Evolutionary conservation across 2,329 filamentous ascomycete genomes (phyloP), one percentile per base, ranked within the genome.

Genomic region (Akanthomyces uredinophilus): DNA sequence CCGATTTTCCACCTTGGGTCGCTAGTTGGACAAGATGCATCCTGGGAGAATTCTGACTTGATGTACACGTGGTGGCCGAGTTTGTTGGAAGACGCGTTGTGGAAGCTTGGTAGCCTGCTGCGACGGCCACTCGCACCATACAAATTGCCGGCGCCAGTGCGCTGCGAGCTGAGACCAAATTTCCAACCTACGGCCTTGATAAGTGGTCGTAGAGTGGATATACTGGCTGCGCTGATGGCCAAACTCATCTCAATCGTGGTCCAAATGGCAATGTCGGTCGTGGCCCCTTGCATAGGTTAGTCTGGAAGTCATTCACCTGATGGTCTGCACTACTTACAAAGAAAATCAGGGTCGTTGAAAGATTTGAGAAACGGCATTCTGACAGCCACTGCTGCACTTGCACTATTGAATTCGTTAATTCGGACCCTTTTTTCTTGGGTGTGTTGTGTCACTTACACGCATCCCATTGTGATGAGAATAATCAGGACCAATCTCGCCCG

Each of bases 401-500:
- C 78, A 24, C 77, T 79, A 22, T 20, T 54, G 49, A 18, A n/a
- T 10, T 41, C 29, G 35, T 16, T 16, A 59, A 60, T 41, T 70
- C 54, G 70, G 66, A 8, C 14, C 14, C 24, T 10, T 18, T n/a
- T 59, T 18, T 49, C 22, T 4, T 64, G 22, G 4, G n/a, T 13
- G 39, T 11, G 35, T 4, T 5, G 24, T 5, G 35, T 4, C 22
- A 73, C 73, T 64, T 69, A 76, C 79, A 80, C 68, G 66, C 84
- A 84, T 32, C 83, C 87, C 73, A 87, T 79, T 7, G 77, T 77
- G 55, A 88, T 72, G 50, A 87, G 77, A 6, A 76, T 75, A 11
- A 79, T 79, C 24, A 87, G 73, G 2, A 82, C 77, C 7, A 78
- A 37, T 67, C 86, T 87, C 2, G 79, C 81, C 61, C 74, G 77